Evolutionary conservation across 2,329 filamentous ascomycete genomes (phyloP), one percentile per base, ranked within the genome.

Genomic region (Aspergillus nomiae): DNA sequence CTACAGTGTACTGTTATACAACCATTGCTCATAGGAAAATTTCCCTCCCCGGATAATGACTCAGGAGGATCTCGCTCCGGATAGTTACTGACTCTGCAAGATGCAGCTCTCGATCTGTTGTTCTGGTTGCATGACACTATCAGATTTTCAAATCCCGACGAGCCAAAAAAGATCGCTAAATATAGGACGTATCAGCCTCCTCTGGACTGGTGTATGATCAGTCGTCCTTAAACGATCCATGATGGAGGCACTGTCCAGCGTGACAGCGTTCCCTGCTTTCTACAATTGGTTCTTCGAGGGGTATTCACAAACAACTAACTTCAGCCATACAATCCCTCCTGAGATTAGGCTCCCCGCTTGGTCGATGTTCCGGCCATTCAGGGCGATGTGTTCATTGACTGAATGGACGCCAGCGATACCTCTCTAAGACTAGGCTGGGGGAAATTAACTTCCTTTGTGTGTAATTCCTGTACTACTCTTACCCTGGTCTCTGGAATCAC

Each of bases 401-500:
- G 16, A 5, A 9, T 9, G n/a, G 24, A 51, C 7, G 7, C 28
- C 26, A 26, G 48, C 51, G 26, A 55, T 38, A 11, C 51, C n/a
- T 1, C 4, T 38, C 21, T 10, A 1, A 55, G 32, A 38, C 51
- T 55, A 55, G 51, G 26, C 21, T 8, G 10, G 30, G 50, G 10
- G 28, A 30, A 19, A 51, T 51, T 51, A 51, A 51, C 48, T 51
- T 55, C 51, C 34, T 45, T 58, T 32, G 45, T 58, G 28, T 58
- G 38, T 58, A 34, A 32, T 45, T 26, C 46, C 14, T 34, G 14
- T 56, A 19, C 12, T 28, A 36, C n/a, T n/a, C 9, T 14, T 41
- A 41, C 19, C n/a, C 41, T 43, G 8, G 16, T 6, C 19, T 11
- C 21, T 26, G 21, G 30, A 32, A 32, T 51, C 26, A 51, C 48